Base-by-base conservation (phyloP, 116 monocot genomes). In the Zostera marina region DNA sequence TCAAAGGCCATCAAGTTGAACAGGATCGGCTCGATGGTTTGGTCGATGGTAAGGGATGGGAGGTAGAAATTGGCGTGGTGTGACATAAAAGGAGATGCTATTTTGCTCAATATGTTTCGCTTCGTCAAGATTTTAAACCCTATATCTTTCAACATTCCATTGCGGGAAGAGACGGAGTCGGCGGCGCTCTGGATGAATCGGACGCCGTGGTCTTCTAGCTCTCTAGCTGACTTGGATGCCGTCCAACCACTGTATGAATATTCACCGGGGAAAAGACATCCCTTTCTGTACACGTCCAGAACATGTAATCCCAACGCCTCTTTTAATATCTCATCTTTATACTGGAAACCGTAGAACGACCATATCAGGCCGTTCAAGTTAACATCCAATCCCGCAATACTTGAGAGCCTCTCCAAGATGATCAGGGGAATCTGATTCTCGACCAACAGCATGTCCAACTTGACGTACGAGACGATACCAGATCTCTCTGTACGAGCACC, bases 361-460 rank as follows among this genome's bases (percentile, higher is more conserved):
- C 62, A 5, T 8, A 63, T 32, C 14, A 63, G 24, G 38, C 0
- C 2, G 26, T 63, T 51, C 49, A 63, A 46, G 25, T 61, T 24
- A 3, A 41, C 8, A 10, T 59, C 59, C 59, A 19, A 11, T 38
- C 9, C 5, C 9, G 51, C 49, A 14, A 63, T 32, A n/a, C 13
- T 11, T n/a, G 62, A 23, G 9, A 63, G 32, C 14, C 39, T 49
- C 25, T 58, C 5, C 9, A 74, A 59, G 11, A 74, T 58, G 5
- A 44, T 7, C 3, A 63, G n/a, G n/a, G n/a, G n/a, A n/a, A n/a
- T n/a, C n/a, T n/a, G n/a, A n/a, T n/a, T n/a, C n/a, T n/a, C n/a
- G 57, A 74, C 39, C 43, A 68, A 11, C 16, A 74, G 19, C 15
- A 74, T 17, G 59, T 74, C 74, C 15, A 44, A 11, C 42, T 16